Evolutionary conservation across 305 asterid species (phyloP), one percentile per base, ranked within the genome.

Genomic region (Rubia tinctorum): DNA sequence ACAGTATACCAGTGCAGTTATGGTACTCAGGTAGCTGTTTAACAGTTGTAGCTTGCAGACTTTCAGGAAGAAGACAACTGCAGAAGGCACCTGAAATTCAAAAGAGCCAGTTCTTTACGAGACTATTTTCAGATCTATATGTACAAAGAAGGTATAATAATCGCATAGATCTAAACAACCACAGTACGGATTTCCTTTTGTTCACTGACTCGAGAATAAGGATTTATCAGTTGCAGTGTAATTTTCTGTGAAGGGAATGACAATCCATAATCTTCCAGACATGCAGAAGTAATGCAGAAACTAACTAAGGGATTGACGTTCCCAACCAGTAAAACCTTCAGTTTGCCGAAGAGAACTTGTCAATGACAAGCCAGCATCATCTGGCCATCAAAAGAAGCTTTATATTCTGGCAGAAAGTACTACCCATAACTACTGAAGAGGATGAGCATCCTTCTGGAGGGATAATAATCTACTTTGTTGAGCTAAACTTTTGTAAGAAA

Each of bases 21-120:
- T 83, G 86, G 65, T 79, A 83, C 79, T 85, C 89, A 15, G 87
- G 87, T 59, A 83, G 83, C 81, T 85, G 86, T 71, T 83, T 85
- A 69, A 85, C 89, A 40, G 84, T 79, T 27, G 89, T 83, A 20
- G 73, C 87, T 85, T 85, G 89, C 67, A 83, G 87, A 75, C 86
- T 83, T 79, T 85, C 89, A 72, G 89, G 89, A 47, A 85, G 84
- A 79, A 85, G 83, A 83, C 89, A 85, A 73, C 82, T 85, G 77
- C 89, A 85, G 71, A 83, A 79, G 79, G 89, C 81, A 81, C 89
- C 89, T 85, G 84, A 62, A 73, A 76, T 67, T 47, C 10, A 61
- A 76, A 27, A 43, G 67, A 43, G 58, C 0, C 47, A 66, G 62
- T 22, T 44, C 69, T n/a, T 69, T 13, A 22, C 30, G 30, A 66